phyloP scores from a whole-genome alignment of 2,329 filamentous ascomycete genomes.

The Hymenoscyphus fraxineus region DNA sequence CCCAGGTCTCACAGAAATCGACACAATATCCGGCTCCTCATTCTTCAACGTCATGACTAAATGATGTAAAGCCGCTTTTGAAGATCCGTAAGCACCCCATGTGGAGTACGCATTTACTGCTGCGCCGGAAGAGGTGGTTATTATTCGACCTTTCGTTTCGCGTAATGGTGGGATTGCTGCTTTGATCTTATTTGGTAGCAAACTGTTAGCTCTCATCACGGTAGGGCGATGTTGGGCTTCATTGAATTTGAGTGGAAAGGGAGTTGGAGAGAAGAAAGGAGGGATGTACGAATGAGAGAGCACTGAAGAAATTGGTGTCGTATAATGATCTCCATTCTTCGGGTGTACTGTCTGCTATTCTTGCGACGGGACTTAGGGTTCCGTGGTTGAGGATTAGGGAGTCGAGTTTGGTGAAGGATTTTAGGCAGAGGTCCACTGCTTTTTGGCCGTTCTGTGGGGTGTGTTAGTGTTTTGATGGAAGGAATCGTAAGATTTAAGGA shows the following conservation, averaged over 20 bases:
- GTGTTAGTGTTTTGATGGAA: conserved; percentile 3
- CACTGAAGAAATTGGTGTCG: conserved; percentile 84
- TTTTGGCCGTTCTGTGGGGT: conserved; percentile 46
- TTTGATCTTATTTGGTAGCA: conserved; percentile 59
- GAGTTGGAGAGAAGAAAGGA: neutral
- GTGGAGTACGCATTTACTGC: conserved; percentile 60
- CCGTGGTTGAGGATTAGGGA: conserved; percentile 88
- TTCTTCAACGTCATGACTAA: conserved; percentile 66
- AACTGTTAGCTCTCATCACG: neutral
- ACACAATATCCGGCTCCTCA: conserved; percentile 74
- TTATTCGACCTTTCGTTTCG: conserved; percentile 63
- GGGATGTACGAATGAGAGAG: conserved; percentile 63
- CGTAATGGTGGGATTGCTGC: conserved; percentile 67
- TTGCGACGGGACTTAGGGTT: conserved; percentile 68
- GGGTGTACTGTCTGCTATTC: conserved; percentile 61
- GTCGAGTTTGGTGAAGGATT: conserved; percentile 70
- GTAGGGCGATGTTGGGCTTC: neutral
- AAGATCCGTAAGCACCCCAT: conserved; percentile 79
- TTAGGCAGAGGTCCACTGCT: conserved; percentile 61
- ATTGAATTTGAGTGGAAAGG: too few species aligned
- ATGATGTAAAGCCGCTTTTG: conserved; percentile 82
- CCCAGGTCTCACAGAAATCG: conserved; percentile 71
- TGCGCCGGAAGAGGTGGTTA: conserved; percentile 80
- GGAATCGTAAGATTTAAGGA: neutral
- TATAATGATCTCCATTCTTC: conserved; percentile 74